These are phyloP conservation scores for Paxillus involutus DNA, from an alignment of 768 basidiomycete genomes.

Conservation along the genomic window DNA sequence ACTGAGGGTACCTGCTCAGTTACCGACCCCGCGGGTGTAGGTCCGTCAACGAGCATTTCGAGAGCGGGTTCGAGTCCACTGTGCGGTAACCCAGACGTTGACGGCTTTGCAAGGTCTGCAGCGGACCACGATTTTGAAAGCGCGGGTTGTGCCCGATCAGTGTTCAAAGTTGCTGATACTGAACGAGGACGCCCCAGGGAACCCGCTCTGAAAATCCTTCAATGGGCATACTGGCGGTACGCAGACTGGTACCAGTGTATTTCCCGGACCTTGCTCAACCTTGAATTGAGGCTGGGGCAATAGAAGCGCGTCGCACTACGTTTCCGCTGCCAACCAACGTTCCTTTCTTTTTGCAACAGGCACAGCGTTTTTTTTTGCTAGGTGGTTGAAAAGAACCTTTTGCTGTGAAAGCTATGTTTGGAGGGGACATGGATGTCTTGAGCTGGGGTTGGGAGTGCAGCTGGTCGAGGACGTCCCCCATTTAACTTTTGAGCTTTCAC, in stretches of 20 bases:
- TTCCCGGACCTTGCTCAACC: slow-evolving; percentile 37
- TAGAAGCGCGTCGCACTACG: too few relatives aligned
- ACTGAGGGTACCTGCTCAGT: slow-evolving; percentile 1
- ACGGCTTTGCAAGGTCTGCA: slow-evolving; percentile 13
- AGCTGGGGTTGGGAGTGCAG: slow-evolving; percentile 22
- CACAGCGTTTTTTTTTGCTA: slow-evolving; percentile 19
- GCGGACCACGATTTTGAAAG: slow-evolving; percentile 23
- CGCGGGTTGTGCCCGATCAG: too few relatives aligned
- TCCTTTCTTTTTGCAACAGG: slow-evolving; percentile 46
- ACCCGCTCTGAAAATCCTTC: slow-evolving; percentile 3
- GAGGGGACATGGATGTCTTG: slow-evolving; percentile 65
- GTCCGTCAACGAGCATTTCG: slow-evolving; percentile 16
- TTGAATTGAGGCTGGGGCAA: slow-evolving; percentile 79
- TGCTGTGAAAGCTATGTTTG: slow-evolving; percentile 47
- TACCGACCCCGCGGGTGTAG: background rate
- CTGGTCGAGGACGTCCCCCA: background rate
- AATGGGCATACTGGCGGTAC: slow-evolving; percentile 51
- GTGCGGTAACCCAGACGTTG: slow-evolving; percentile 1
- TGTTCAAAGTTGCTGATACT: too few relatives aligned
- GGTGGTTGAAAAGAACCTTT: slow-evolving; percentile 7
- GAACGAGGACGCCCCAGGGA: slow-evolving; percentile 24
- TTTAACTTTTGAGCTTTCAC: background rate
- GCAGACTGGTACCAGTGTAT: too few relatives aligned
- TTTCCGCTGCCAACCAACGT: slow-evolving; percentile 71
- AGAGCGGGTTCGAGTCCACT: slow-evolving; percentile 17